These are phyloP conservation scores for Yamadazyma nakazawae DNA, from an alignment of 805 yeast species.

Conservation along the genomic window DNA sequence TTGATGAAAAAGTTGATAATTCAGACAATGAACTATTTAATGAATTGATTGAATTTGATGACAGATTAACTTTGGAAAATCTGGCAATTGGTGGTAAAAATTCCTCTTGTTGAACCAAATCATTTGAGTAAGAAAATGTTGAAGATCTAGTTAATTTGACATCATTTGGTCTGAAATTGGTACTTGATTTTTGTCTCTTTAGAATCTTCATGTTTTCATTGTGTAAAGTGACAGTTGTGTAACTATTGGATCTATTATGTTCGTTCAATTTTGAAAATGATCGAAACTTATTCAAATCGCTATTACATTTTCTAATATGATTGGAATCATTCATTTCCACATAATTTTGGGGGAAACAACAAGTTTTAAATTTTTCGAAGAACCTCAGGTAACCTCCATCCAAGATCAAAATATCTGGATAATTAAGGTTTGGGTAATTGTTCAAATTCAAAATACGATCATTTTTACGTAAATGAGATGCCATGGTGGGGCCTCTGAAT, in stretches of 20 bases:
- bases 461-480: conserved; percentile 74
- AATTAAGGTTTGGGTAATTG: conserved; percentile 74
- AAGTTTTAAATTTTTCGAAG: conserved; percentile 51
- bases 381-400: conserved; percentile 90
- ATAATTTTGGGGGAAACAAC: conserved; percentile 76
- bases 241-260: conserved; percentile 28
- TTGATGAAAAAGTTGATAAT: conserved; percentile 15
- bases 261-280: conserved; percentile 40
- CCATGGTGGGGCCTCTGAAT: conserved; percentile 92
- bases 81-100: conserved; percentile 29
- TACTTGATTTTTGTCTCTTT: conserved; percentile 25
- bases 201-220: conserved; percentile 26
- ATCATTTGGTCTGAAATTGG: conserved; percentile 14
- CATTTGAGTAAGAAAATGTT: conserved; percentile 21
- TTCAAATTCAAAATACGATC: conserved; percentile 75
- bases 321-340: conserved; percentile 70
- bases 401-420: conserved; percentile 84
- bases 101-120: conserved; percentile 15
- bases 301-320: conserved; percentile 40
- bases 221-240: conserved; percentile 28
- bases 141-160: conserved; percentile 21
- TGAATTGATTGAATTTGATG: conserved; percentile 16
- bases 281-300: conserved; percentile 42
- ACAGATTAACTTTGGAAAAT: conserved; percentile 16
- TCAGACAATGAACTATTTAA: conserved; percentile 21